Evolutionary conservation across 1,284 basidiomycete genomes (phyloP).

Genomic region (Trichosporon sp.): DNA sequence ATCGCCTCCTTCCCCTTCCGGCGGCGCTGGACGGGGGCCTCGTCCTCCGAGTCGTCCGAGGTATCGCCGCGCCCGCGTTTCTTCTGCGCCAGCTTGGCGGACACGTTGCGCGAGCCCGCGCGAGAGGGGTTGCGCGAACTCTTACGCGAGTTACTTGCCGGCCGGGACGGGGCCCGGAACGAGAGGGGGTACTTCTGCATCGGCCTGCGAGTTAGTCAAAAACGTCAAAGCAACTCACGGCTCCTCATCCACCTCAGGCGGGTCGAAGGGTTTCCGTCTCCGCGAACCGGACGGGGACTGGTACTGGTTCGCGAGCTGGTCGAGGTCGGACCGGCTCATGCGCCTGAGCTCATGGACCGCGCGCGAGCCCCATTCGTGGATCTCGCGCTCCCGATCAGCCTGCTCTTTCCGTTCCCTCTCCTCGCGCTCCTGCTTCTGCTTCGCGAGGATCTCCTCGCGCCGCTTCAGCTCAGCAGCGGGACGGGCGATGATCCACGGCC

Average conservation of each 20-base stretch:
- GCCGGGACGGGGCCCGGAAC: neutral
- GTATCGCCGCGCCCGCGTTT: neutral
- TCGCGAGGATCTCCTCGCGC: constrained; percentile 26
- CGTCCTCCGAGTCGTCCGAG: neutral
- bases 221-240: constrained; percentile 13
- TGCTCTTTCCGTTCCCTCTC: constrained; percentile 22
- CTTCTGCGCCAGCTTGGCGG: neutral
- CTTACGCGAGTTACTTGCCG: neutral
- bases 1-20: constrained; percentile 9
- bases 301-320: neutral
- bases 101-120: constrained; percentile 1
- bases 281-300: neutral
- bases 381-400: constrained; percentile 27
- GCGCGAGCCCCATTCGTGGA: constrained; percentile 29
- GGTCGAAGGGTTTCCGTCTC: constrained; percentile 19
- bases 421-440: constrained; percentile 1
- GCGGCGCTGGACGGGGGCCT: constrained; percentile 6
- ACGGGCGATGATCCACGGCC: constrained; percentile 32
- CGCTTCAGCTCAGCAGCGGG: constrained; percentile 32
- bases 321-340: constrained; percentile 17
- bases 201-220: neutral
- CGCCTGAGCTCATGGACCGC: constrained; percentile 24
- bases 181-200: neutral
- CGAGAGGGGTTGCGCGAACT: neutral
- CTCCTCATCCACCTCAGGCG: constrained; percentile 7